Conservation (phyloP, 2,329 filamentous ascomycete species). For the Didymella arachidicola region DNA sequence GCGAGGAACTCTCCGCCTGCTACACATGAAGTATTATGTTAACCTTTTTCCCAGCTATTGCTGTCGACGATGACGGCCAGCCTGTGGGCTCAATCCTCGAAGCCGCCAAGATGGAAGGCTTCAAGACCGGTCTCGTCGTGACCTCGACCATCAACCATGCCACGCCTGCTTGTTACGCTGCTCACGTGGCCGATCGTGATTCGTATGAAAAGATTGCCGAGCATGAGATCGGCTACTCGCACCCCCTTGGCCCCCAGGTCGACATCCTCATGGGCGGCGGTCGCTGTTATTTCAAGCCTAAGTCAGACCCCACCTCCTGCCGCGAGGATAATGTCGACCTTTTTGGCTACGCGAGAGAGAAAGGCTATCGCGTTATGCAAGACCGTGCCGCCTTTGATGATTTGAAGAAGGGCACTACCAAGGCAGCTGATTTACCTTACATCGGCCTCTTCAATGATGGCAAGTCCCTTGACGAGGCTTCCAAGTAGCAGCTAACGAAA, state of each 20-base stretch:
- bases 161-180: slow-evolving; percentile 29
- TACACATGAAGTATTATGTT: not conserved
- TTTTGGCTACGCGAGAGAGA: slow-evolving; percentile 44
- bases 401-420: slow-evolving; percentile 35
- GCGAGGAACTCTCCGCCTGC: not conserved
- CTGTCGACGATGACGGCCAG: slow-evolving; percentile 42
- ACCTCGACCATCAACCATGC: slow-evolving; percentile 52
- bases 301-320: slow-evolving; percentile 49
- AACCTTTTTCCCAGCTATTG: slow-evolving; percentile 35
- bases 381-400: slow-evolving; percentile 49
- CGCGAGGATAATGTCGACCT: slow-evolving; percentile 51
- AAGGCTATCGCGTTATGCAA: slow-evolving; percentile 50
- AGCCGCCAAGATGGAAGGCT: slow-evolving; percentile 52
- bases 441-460: slow-evolving; percentile 53
- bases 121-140: slow-evolving; percentile 55
- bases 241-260: slow-evolving; percentile 51
- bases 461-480: not conserved
- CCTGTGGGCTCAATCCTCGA: slow-evolving; percentile 53
- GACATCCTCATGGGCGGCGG: slow-evolving; percentile 54
- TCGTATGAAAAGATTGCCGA: slow-evolving; percentile 50
- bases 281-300: slow-evolving; percentile 54
- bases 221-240: slow-evolving; percentile 52
- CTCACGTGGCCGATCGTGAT: slow-evolving; percentile 34
- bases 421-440: slow-evolving; percentile 45
- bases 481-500: not conserved